Evolutionary conservation across 2,329 filamentous ascomycete species (phyloP), one percentile per base, ranked within the genome.

Genomic region (Sporothrix variecibatus): DNA sequence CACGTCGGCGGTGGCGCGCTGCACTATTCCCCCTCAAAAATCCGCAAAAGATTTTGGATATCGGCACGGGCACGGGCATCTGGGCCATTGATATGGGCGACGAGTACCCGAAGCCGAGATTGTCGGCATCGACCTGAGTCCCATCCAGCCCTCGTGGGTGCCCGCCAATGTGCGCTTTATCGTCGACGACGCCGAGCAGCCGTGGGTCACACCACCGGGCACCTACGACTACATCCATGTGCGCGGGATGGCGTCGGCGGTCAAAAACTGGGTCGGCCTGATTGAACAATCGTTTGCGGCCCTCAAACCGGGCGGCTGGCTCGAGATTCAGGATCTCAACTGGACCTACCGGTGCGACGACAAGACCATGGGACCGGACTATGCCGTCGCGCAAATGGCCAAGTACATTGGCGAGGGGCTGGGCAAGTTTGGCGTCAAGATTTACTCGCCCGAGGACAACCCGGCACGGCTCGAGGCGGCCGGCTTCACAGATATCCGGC

Each of bases 181-280:
- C 6, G 75, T 77, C 60, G 76, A 77, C 72, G 75, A 77, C 75
- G 83, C 87, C 28, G 88, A 90, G 78, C 84, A 84, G 71, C 78
- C 79, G 87, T 86, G 85, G n/a, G 84, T 87, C 73, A 84, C 87
- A 73, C 87, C 86, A 65, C 80, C 83, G 6, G 82, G 86, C 72
- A 60, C 67, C 15, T 90, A 88, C 75, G 89, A 91, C 78, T 89
- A 88, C 75, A 85, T 90, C 15, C 89, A 91, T 79, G 84, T 86
- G 23, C 84, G 89, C 3, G 85, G 88, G 73, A 86, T 87, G 1
- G 86, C 87, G 17, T 85, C 85, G 80, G 84, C 85, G 1, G 84
- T 91, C 65, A 85, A 83, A 67, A 83, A 90, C 78, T 81, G 82
- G 70, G 81, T 82, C 1, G 77, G 78, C 15, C 79, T 85, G 20